Conservation (phyloP, 73 alveolate species). For the Tetrahymena thermophila region DNA sequence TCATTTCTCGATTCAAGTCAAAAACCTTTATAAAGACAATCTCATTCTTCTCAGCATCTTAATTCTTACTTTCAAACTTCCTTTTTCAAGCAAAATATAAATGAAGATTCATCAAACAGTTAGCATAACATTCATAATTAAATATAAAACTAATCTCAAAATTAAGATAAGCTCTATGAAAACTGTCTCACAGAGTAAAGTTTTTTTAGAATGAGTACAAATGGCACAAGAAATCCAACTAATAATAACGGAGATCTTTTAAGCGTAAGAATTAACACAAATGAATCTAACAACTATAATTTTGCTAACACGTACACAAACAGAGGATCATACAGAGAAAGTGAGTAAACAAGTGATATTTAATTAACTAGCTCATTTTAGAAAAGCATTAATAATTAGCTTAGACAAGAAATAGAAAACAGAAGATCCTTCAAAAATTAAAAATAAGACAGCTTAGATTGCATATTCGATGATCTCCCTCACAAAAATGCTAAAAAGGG, state of each 20-base stretch:
- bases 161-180: neutral
- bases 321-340: neutral
- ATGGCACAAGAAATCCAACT: neutral
- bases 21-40: neutral
- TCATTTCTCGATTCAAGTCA: neutral
- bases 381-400: neutral
- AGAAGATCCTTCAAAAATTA: neutral
- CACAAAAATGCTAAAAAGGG: neutral
- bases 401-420: neutral
- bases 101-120: neutral
- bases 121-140: neutral
- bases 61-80: neutral
- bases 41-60: neutral
- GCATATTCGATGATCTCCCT: neutral
- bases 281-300: neutral
- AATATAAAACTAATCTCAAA: neutral
- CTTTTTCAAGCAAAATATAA: neutral
- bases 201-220: neutral
- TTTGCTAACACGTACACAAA: neutral
- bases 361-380: neutral
- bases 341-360: neutral
- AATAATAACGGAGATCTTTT: neutral
- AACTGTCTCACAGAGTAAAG: neutral
- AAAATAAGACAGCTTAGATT: neutral
- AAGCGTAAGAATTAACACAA: neutral